Conservation (phyloP, 2,329 filamentous ascomycete species). For the Penicillium sp. region DNA sequence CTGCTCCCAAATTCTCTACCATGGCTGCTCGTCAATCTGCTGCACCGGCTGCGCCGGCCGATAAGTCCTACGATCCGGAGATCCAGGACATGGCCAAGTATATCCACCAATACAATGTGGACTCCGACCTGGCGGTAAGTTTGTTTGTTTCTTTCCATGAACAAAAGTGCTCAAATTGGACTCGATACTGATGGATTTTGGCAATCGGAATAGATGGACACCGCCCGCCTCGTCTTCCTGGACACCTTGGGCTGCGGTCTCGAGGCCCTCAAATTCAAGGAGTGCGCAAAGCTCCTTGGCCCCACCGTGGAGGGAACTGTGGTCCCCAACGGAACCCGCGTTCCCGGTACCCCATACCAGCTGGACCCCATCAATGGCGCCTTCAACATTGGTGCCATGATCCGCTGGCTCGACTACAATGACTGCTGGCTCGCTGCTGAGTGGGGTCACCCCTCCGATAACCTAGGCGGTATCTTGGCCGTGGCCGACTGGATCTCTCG, state of each 20-base stretch:
- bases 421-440: conserved; percentile 99
- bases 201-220: conserved; percentile 66
- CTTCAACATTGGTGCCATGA: conserved; percentile 99
- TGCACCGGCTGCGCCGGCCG: conserved; percentile 34
- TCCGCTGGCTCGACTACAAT: conserved; percentile 99
- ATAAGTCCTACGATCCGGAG: conserved; percentile 77
- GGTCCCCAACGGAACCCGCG: conserved; percentile 87
- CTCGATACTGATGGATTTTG: background rate
- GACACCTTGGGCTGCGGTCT: conserved; percentile 96
- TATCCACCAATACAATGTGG: conserved; percentile 85
- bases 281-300: conserved; percentile 92
- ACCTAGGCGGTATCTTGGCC: conserved; percentile 92
- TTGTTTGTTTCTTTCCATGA: background rate
- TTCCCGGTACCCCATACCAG: conserved; percentile 89
- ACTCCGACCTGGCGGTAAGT: conserved; percentile 88
- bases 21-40: conserved; percentile 42
- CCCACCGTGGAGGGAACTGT: conserved; percentile 86
- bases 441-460: conserved; percentile 98
- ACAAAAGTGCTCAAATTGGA: background rate
- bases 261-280: conserved; percentile 90
- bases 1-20: conserved; percentile 43
- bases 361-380: conserved; percentile 93
- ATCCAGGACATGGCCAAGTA: conserved; percentile 94
- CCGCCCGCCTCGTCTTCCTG: conserved; percentile 92
- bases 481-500: conserved; percentile 97